These are phyloP conservation scores for Anthracocystis panici-leucophaei DNA, from an alignment of 1,284 basidiomycete genomes.

Conservation along the genomic window DNA sequence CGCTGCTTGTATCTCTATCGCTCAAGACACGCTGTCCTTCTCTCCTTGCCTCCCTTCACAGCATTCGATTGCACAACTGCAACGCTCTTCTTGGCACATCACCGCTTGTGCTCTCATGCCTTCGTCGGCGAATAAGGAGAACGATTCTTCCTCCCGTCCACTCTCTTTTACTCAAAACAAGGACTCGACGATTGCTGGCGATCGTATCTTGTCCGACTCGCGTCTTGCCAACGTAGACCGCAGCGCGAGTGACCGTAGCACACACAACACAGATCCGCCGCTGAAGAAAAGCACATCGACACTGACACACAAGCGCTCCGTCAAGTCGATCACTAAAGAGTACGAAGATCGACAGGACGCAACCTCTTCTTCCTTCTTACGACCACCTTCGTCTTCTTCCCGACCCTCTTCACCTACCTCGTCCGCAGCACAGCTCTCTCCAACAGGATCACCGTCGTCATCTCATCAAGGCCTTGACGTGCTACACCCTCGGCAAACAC, in stretches of 20 bases:
- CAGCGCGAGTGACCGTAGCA: slow-evolving; percentile 11
- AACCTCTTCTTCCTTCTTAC: background rate
- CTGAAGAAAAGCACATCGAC: slow-evolving; percentile 13
- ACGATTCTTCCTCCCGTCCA: slow-evolving; percentile 6
- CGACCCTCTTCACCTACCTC: slow-evolving; percentile 25
- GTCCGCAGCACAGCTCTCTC: slow-evolving; percentile 3
- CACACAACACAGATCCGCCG: slow-evolving; percentile 5
- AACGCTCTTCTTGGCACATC: background rate
- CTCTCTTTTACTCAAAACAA: background rate
- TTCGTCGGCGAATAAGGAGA: slow-evolving; percentile 13
- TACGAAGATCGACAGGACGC: slow-evolving; percentile 29
- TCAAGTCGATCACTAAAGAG: slow-evolving; percentile 42
- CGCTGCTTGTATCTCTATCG: no score
- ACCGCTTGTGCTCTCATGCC: slow-evolving; percentile 23
- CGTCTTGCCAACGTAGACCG: slow-evolving; percentile 23
- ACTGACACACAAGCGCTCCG: slow-evolving; percentile 42
- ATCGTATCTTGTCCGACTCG: slow-evolving; percentile 25
- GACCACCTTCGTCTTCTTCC: slow-evolving; percentile 17
- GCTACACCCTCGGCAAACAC: background rate
- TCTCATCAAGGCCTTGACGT: slow-evolving; percentile 5
- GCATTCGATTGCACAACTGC: background rate
- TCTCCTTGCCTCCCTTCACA: no score
- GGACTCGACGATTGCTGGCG: slow-evolving; percentile 13
- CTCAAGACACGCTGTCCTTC: no score
- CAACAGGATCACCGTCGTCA: slow-evolving; percentile 1